Percentiles rank a stretch among this genome's conserved stretches.
phyloP scores from a whole-genome alignment of 1,284 basidiomycete genomes.

The Laetiporus sulphureus region DNA sequence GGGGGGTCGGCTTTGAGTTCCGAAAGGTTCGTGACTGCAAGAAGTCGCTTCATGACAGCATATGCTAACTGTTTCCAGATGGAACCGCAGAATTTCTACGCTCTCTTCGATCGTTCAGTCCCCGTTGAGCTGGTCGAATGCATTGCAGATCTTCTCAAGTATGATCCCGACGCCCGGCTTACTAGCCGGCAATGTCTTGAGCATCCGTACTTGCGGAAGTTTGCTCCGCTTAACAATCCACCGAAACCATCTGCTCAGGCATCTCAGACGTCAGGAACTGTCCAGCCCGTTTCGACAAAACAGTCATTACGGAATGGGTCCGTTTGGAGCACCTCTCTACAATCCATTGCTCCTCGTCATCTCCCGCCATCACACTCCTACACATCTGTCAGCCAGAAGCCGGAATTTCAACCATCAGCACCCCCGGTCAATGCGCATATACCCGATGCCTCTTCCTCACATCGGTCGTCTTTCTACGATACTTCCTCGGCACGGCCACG shows the following conservation, averaged over 20 bases:
- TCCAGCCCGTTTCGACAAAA: slow-evolving; percentile 24
- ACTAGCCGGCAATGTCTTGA: slow-evolving; percentile 84
- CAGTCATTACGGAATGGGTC: slow-evolving; percentile 30
- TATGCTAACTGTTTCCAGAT: slow-evolving; percentile 39
- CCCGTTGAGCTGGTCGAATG: slow-evolving; percentile 85
- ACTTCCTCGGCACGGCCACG: slow-evolving; percentile 15
- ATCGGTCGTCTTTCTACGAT: slow-evolving; percentile 49
- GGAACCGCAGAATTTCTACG: slow-evolving; percentile 69
- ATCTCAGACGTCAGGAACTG: slow-evolving; percentile 14
- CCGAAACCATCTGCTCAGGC: slow-evolving; percentile 43
- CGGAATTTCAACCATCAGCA: slow-evolving; percentile 28
- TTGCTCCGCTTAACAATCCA: slow-evolving; percentile 58
- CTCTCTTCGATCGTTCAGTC: slow-evolving; percentile 75
- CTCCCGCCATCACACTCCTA: slow-evolving; percentile 59
- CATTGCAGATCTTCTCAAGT: slow-evolving; percentile 87
- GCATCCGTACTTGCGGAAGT: slow-evolving; percentile 83
- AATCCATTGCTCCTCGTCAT: slow-evolving; percentile 46
- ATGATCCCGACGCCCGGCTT: slow-evolving; percentile 83
- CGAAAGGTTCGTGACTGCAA: slow-evolving; percentile 58
- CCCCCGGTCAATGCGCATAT: slow-evolving; percentile 31
- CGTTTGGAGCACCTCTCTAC: slow-evolving; percentile 30
- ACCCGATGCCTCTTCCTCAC: slow-evolving; percentile 44
- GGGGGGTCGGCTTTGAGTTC: slow-evolving; percentile 83
- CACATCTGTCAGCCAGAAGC: slow-evolving; percentile 32
- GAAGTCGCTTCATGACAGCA: slow-evolving; percentile 7